Conservation (phyloP, 495 filamentous ascomycete species). For the Aspergillus nanangensis region DNA sequence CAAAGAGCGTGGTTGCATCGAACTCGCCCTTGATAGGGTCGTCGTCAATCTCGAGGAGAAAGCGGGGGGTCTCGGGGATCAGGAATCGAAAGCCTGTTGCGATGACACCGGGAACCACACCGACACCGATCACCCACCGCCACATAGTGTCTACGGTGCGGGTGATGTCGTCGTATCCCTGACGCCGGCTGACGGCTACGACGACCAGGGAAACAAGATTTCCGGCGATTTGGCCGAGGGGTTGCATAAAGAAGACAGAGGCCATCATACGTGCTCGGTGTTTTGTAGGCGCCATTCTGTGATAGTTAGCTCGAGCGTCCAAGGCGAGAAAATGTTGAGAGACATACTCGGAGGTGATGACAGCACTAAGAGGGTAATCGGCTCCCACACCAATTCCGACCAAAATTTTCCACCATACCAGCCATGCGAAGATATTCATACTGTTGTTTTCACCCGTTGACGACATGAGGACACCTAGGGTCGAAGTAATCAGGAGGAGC, state of each 20-base stretch:
- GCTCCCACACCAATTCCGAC: constrained; percentile 56
- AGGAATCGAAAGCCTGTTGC: constrained; percentile 55
- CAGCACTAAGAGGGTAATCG: constrained; percentile 53
- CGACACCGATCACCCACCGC: constrained; percentile 57
- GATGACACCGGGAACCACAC: constrained; percentile 55
- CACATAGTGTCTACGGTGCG: constrained; percentile 47
- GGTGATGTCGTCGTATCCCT: constrained; percentile 25
- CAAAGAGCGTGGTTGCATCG: constrained; percentile 39
- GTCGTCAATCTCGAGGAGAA: constrained; percentile 47
- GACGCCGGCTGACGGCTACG: constrained; percentile 30
- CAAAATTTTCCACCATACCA: constrained; percentile 55
- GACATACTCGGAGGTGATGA: constrained; percentile 60
- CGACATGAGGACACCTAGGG: constrained; percentile 51
- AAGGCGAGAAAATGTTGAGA: constrained; percentile 2
- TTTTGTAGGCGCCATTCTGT: constrained; percentile 54
- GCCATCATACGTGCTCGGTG: constrained; percentile 61
- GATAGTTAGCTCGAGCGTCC: background rate
- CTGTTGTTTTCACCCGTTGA: constrained; percentile 35
- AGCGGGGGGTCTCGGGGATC: constrained; percentile 60
- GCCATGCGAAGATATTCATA: constrained; percentile 54
- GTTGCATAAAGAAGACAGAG: constrained; percentile 63
- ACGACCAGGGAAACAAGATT: constrained; percentile 48
- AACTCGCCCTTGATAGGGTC: constrained; percentile 43
- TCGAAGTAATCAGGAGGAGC: constrained; percentile 51
- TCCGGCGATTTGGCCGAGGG: constrained; percentile 59